A percentile compares a stretch with the other conserved stretches of the same genome.
These are phyloP conservation scores for Cryptococcus deneoformans DNA, from an alignment of 1,284 basidiomycete species.

Conservation along the genomic window DNA sequence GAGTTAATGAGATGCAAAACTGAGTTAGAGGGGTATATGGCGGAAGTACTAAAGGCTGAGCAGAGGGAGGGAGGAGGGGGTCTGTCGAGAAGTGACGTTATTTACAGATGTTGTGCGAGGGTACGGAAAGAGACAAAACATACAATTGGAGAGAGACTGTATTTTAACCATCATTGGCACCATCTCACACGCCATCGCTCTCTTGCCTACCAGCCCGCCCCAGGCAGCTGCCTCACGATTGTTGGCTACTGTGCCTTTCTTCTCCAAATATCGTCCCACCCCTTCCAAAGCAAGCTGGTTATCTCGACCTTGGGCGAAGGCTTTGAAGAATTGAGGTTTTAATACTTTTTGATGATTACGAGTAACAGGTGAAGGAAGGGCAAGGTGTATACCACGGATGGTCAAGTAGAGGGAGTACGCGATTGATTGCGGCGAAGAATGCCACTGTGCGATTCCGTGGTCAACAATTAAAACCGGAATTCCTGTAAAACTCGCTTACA, in stretches of 20 bases:
- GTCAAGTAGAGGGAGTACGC: slow-evolving; percentile 82
- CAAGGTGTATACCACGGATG: slow-evolving; percentile 72
- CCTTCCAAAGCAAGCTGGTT: slow-evolving; percentile 41
- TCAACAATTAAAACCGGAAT: no score
- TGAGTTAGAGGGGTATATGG: slow-evolving; percentile 8
- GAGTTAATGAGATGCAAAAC: neutral
- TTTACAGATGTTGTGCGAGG: slow-evolving; percentile 1
- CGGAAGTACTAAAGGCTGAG: slow-evolving; percentile 27
- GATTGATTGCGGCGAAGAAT: slow-evolving; percentile 59
- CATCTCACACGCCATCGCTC: slow-evolving; percentile 35
- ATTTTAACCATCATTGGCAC: slow-evolving; percentile 48
- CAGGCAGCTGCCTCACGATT: slow-evolving; percentile 14
- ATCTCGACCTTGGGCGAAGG: slow-evolving; percentile 38
- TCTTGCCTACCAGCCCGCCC: slow-evolving; percentile 34
- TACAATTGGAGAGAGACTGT: slow-evolving; percentile 21
- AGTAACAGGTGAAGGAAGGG: slow-evolving; percentile 79
- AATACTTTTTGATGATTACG: slow-evolving; percentile 69
- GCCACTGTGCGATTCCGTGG: slow-evolving; percentile 56
- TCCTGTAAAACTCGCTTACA: slow-evolving; percentile 52
- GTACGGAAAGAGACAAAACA: neutral
- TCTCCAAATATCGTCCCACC: slow-evolving; percentile 35
- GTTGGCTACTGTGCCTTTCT: slow-evolving; percentile 22
- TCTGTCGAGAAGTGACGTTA: slow-evolving; percentile 10
- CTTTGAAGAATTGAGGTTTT: slow-evolving; percentile 54
- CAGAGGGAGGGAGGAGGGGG: slow-evolving; percentile 27